Evolutionary conservation across 2,329 filamentous ascomycete genomes (phyloP).

Genomic region (Cadophora malorum): DNA sequence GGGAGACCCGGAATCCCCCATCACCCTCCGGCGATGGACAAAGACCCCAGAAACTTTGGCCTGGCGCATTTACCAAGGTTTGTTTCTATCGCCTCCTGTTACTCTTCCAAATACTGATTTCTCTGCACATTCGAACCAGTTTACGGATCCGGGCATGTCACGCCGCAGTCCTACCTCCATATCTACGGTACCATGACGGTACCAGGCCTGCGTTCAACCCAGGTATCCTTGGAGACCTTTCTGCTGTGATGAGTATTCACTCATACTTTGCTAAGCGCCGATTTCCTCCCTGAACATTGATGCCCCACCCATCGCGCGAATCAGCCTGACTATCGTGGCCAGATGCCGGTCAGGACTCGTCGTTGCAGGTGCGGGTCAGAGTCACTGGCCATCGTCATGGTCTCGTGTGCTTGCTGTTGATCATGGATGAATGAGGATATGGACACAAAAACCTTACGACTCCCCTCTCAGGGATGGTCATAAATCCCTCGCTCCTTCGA

Average conservation of each 20-base stretch:
- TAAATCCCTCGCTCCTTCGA: slow-evolving; percentile 10
- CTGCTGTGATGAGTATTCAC: slow-evolving; percentile 10
- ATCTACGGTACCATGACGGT: background rate
- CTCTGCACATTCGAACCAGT: background rate
- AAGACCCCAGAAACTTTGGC: background rate
- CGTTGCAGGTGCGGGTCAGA: background rate
- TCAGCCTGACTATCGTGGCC: slow-evolving; percentile 4
- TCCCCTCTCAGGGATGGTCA: slow-evolving; percentile 16
- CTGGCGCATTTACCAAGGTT: background rate
- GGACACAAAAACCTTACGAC: slow-evolving; percentile 1
- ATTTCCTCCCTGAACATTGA: background rate
- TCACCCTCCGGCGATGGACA: background rate
- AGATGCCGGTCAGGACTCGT: background rate
- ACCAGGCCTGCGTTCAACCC: background rate
- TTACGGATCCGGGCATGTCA: background rate
- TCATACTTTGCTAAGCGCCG: slow-evolving; percentile 15
- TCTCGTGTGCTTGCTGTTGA: background rate
- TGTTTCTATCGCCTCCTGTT: background rate
- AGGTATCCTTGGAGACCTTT: background rate
- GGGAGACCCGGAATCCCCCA: slow-evolving; percentile 8
- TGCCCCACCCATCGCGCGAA: background rate
- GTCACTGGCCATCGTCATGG: slow-evolving; percentile 10
- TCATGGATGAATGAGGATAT: slow-evolving; percentile 10
- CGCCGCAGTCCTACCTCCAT: background rate
- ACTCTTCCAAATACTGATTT: slow-evolving; percentile 8